Evolutionary conservation across 495 filamentous ascomycete genomes (phyloP), one percentile per base, ranked within the genome.

Genomic region (Recurvomyces mirabilis): DNA sequence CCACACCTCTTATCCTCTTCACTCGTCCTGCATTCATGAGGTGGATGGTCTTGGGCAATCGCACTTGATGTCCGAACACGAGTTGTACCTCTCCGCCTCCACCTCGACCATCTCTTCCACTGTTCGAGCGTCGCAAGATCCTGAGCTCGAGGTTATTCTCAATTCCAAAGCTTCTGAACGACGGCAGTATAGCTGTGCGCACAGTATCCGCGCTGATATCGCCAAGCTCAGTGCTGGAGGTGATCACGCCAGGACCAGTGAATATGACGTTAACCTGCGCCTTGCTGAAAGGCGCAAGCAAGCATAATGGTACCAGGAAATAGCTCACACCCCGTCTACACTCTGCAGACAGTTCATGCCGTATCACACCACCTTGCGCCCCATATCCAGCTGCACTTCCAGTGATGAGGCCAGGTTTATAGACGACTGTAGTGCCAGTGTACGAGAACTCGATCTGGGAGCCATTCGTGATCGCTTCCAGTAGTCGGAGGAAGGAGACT

Each of bases 381-480:
- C 80, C 81, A 15, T 68, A 63, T 26, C 84, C 82, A 2, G 77
- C 63, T 10, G 77, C 68, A 34, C 75, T 79, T 36, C 88, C 93
- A 1, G 82, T 88, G 51, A 99, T 88, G 5, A 99, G 68, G 21
- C 93, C 93, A 0, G 93, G 93, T 37, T 81, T 79, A 67, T 91
- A 96, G 25, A 87, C 78, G 33, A 96, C 70, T 12, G 84, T 85
- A 0, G 91, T 96, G 51, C 93, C 91, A 9, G 85, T 94, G 64
- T 93, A 85, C 13, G 86, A 91, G 53, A 99, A 93, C 58, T 94
- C 85, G 67, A 95, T 84, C 47, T 77, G 72, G 23, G 84, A 82
- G 67, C 93, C 93, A 74, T 99, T 99, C 59, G 93, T 96, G 54
- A 99, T 71, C 41, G 82, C 70, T 60, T 96, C 91, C 52, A 99